Evolutionary conservation across 306 rosid genomes (phyloP), one percentile per base, ranked within the genome.

Genomic region (Parietaria judaica): DNA sequence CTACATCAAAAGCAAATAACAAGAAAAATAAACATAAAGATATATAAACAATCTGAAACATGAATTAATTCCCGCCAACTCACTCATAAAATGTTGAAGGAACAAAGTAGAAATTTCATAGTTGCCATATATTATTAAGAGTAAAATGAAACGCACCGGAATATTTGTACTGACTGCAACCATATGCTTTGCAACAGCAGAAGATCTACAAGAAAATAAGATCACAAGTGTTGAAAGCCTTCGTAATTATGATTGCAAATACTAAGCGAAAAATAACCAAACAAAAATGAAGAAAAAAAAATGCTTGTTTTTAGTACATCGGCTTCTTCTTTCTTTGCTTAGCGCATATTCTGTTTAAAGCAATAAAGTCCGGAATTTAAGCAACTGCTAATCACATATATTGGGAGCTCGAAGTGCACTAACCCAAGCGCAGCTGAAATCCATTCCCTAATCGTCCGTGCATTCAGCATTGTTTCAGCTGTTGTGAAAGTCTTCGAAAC

Each of bases 401-500:
- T 5, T 5, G 7, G 3, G 9, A 41, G 45, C 45, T 57, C 11
- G 61, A 43, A 12, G 38, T 61, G 61, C 54, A 78, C 92, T 73
- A 64, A 91, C 98, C 96, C 96, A 36, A 92, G 90, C 65, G 96
- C 71, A 72, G 86, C 76, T 43, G 87, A 73, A 64, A 92, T 86
- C 95, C 95, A 88, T 72, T 92, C 94, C 79, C 99, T 82, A 55
- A 88, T 82, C 41, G 95, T 92, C 54, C 95, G 82, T 31, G 99
- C 96, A 88, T 88, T 88, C 81, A 92, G 73, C 99, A 88, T 88
- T 50, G 99, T 86, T 82, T 92, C 99, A 60, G 96, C 95, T 70
- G 96, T 92, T 3, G 96, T 88, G 71, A 92, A 88, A 67, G 98
- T 92, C 81, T 92, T 88, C 13, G 98, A 92, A 66, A 92, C 98